Evolutionary conservation across 2,329 filamentous ascomycete genomes (phyloP).

Genomic region (Chaetoscypha palmicola): DNA sequence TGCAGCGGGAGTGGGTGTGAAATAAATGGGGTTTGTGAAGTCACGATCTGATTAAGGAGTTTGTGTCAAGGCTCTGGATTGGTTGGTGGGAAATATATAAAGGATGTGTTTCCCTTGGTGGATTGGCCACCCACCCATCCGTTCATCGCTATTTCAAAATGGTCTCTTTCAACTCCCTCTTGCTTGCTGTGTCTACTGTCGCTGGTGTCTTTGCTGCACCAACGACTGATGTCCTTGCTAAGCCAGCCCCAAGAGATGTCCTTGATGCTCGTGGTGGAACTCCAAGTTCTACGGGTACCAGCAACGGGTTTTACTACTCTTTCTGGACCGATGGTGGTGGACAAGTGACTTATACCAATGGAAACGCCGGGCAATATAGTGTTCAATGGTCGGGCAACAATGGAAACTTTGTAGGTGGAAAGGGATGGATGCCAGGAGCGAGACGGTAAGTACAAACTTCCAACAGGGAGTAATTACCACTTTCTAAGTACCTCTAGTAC

Average conservation of each 20-base stretch:
- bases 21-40: background rate
- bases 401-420: constrained; percentile 43
- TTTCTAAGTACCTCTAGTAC: too few species aligned
- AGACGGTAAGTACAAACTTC: constrained; percentile 11
- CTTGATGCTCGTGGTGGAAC: constrained; percentile 29
- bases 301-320: constrained; percentile 54
- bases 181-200: constrained; percentile 13
- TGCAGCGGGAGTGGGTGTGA: background rate
- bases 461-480: too few species aligned
- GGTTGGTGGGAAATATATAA: background rate
- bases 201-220: constrained; percentile 15
- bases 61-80: background rate
- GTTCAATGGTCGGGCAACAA: constrained; percentile 40
- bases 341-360: constrained; percentile 47
- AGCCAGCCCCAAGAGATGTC: constrained; percentile 1
- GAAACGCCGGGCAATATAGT: constrained; percentile 41
- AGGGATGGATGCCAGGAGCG: constrained; percentile 40
- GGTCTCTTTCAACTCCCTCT: constrained; percentile 20
- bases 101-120: background rate
- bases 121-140: background rate
- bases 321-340: constrained; percentile 49
- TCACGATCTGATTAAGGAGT: background rate
- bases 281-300: constrained; percentile 41
- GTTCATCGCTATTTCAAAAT: constrained; percentile 11
- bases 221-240: constrained; percentile 11